Percentiles rank a stretch among this genome's conserved stretches.
phyloP scores from a whole-genome alignment of 2,329 filamentous ascomycete species.

The Ceratocystis huliohia region DNA sequence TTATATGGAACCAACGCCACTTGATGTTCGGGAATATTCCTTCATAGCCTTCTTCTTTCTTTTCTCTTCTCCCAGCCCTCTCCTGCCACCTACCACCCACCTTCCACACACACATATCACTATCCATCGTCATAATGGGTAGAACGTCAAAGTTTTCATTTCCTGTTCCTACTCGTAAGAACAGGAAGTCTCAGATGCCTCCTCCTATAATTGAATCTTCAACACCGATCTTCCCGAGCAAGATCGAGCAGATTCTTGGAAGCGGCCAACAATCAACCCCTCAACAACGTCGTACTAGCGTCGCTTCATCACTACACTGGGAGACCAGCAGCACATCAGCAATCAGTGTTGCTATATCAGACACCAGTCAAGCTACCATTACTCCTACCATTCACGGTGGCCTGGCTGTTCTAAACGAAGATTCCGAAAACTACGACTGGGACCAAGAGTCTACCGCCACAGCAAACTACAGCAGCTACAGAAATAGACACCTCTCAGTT shows the following conservation, averaged over 20 bases:
- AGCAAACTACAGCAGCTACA: conserved; percentile 12
- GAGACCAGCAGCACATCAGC: conserved; percentile 13
- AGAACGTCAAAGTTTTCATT: conserved; percentile 21
- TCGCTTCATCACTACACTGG: conserved; percentile 17
- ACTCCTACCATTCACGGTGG: conserved; percentile 6
- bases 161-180: conserved; percentile 19
- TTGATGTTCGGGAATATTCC: conserved; percentile 19
- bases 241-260: conserved; percentile 19
- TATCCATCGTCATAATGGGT: conserved; percentile 16
- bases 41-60: conserved; percentile 10
- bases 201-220: conserved; percentile 9
- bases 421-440: conserved; percentile 17
- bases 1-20: conserved; percentile 14
- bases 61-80: background rate
- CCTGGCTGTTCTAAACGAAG: conserved; percentile 17
- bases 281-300: conserved; percentile 15
- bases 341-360: conserved; percentile 15
- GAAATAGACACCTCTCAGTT: conserved; percentile 13
- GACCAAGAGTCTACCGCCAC: conserved; percentile 13
- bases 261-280: conserved; percentile 9
- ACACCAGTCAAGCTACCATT: conserved; percentile 15
- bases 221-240: conserved; percentile 15
- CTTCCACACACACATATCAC: background rate
- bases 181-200: conserved; percentile 18
- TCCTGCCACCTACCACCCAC: background rate